Evolutionary conservation across 129 eudicot genomes (phyloP).

Genomic region (Kitagawia praeruptora): DNA sequence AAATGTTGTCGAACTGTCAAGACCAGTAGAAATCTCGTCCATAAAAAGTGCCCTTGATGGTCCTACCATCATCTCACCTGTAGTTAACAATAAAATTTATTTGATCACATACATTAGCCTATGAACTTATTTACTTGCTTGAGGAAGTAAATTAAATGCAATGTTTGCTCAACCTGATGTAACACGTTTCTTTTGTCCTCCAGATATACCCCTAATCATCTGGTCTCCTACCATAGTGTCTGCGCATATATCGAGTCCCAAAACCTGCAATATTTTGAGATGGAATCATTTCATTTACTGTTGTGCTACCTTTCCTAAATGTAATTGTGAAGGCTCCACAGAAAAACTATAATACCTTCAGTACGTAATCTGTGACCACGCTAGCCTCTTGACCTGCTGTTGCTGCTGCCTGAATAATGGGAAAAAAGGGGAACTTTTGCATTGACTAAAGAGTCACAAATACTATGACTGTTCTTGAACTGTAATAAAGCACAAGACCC

Average conservation of each 20-base stretch:
- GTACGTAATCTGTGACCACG: constrained; percentile 74
- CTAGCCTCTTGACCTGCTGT: constrained; percentile 69
- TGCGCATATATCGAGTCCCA: constrained; percentile 76
- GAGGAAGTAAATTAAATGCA: not conserved
- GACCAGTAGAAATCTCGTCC: constrained; percentile 97
- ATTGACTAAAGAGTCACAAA: not conserved
- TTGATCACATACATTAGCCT: not conserved
- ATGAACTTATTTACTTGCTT: not conserved
- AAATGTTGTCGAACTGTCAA: constrained; percentile 81
- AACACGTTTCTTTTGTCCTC: constrained; percentile 84
- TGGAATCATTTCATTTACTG: not conserved
- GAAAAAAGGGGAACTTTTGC: not conserved
- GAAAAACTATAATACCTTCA: constrained; percentile 37
- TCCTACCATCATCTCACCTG: constrained; percentile 90
- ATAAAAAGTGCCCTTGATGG: constrained; percentile 79
- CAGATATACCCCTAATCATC: constrained; percentile 77
- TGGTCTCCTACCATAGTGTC: constrained; percentile 82
- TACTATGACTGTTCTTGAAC: not conserved
- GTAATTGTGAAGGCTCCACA: not conserved
- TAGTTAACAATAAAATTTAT: not conserved
- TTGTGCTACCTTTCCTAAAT: not conserved
- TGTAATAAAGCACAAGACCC: not conserved
- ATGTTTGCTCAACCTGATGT: constrained; percentile 49
- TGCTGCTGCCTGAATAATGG: constrained; percentile 55
- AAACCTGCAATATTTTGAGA: constrained; percentile 32